Evolutionary conservation across 108 stramenopile genomes (phyloP).

Genomic region (Ochromonas danica): DNA sequence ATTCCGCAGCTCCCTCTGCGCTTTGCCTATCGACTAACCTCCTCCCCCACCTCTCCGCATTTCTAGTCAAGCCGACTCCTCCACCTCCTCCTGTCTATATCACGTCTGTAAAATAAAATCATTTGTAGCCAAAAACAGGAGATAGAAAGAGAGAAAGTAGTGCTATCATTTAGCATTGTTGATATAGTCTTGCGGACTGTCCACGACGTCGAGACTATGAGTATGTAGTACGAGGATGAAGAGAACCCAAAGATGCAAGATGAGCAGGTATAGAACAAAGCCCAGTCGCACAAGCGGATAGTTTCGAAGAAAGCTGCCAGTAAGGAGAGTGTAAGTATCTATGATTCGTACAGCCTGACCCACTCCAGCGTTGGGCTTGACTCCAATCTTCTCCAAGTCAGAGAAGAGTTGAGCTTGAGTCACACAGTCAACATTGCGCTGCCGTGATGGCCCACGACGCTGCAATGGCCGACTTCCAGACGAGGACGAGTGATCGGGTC

Average conservation of each 20-base stretch:
- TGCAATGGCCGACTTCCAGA: too few relatives aligned
- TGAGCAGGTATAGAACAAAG: slow-evolving; percentile 23
- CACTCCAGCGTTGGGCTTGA: slow-evolving; percentile 22
- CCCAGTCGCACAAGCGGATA: slow-evolving; percentile 27
- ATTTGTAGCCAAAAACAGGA: too few relatives aligned
- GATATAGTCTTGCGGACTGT: background rate
- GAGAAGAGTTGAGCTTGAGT: background rate
- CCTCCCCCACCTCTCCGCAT: too few relatives aligned
- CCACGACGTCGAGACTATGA: background rate
- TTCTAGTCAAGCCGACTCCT: too few relatives aligned
- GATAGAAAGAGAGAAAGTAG: too few relatives aligned
- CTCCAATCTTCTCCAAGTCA: slow-evolving; percentile 35
- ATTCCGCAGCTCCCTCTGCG: slow-evolving; percentile 73
- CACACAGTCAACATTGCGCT: too few relatives aligned
- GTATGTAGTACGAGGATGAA: slow-evolving; percentile 30
- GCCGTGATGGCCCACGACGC: too few relatives aligned
- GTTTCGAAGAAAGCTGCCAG: slow-evolving; percentile 31
- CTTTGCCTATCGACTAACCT: slow-evolving; percentile 67
- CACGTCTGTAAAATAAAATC: too few relatives aligned
- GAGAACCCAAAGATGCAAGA: slow-evolving; percentile 25
- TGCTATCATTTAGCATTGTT: background rate
- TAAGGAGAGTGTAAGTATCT: slow-evolving; percentile 11
- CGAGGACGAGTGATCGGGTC: too few relatives aligned
- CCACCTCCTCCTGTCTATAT: too few relatives aligned
- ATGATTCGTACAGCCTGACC: background rate